Evolutionary conservation across 78 protist genomes (phyloP), one percentile per base, ranked within the genome.

Genomic region (Bigelowiella natans): DNA sequence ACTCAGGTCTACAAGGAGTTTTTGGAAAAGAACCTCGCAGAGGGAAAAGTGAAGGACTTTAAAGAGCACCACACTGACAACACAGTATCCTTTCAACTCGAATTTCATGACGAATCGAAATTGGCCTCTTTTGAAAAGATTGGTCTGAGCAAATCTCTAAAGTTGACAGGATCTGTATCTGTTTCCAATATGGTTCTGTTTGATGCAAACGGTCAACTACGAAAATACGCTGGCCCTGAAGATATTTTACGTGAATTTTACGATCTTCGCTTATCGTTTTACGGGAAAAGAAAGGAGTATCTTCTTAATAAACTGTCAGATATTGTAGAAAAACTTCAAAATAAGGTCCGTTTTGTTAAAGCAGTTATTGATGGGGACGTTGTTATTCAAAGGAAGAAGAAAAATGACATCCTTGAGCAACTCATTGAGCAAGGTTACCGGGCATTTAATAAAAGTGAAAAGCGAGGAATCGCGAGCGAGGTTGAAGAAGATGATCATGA

Each of bases 1-100:
- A 91, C 89, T 18, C 91, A 94, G 86, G 40, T 37, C 28, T 96
- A 95, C 95, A 97, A 97, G 92, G 96, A 94, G 36, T 0, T 1
- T 2, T 86, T 93, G 3, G 91, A 86, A 51, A 40, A 3, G 31
- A 38, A 1, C 37, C 2, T 82, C 37, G 64, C 39, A 84, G 91
- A 64, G n/a, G 88, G 88, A n/a, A n/a, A 63, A 2, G 39, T 95
- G 89, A 2, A 88, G 91, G 97, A 93, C 89, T 93, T 86, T 93
- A 88, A 63, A 31, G 97, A 97, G 93, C 28, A 96, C 89, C 96
- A 96, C 95, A 94, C 98, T 2, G 97, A 97, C 93, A 92, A 94
- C 37, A 92, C 93, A 28, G 96, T 94, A 7, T 40, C 88, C 90
- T 92, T 94, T 93, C 64, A 36, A 82, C 39, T 86, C 88, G 40